These are phyloP conservation scores for Yamadazyma songkhlaensis DNA, from an alignment of 1,139 yeast genomes.

Conservation along the genomic window DNA sequence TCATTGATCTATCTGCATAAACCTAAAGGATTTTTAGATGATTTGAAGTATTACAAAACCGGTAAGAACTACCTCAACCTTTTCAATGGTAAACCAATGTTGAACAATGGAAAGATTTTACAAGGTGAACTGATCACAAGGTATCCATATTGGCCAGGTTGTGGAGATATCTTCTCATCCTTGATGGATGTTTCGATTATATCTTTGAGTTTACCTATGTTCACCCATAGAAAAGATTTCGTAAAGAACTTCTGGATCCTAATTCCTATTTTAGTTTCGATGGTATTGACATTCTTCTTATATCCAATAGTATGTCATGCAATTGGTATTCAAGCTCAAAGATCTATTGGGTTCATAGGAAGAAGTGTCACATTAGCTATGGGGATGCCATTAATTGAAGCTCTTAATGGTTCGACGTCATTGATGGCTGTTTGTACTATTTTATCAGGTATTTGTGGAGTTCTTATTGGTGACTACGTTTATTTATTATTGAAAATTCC, in stretches of 20 bases:
- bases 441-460: slow-evolving; percentile 75
- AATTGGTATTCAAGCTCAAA: slow-evolving; percentile 56
- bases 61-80: slow-evolving; percentile 64
- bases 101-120: slow-evolving; percentile 26
- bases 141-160: slow-evolving; percentile 65
- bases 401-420: slow-evolving; percentile 66
- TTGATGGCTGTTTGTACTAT: slow-evolving; percentile 80
- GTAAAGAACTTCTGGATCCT: slow-evolving; percentile 55
- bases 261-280: slow-evolving; percentile 58
- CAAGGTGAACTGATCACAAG: slow-evolving; percentile 20
- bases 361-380: slow-evolving; percentile 79
- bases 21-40: slow-evolving; percentile 46
- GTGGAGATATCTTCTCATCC: slow-evolving; percentile 71
- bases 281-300: slow-evolving; percentile 57
- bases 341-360: slow-evolving; percentile 75
- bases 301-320: slow-evolving; percentile 69
- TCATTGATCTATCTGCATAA: slow-evolving; percentile 49
- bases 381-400: slow-evolving; percentile 67
- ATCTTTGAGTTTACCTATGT: slow-evolving; percentile 75
- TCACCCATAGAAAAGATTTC: slow-evolving; percentile 65
- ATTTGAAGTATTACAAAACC: slow-evolving; percentile 58
- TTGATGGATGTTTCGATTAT: slow-evolving; percentile 77
- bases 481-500: slow-evolving; percentile 49
- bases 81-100: slow-evolving; percentile 39
- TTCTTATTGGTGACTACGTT: slow-evolving; percentile 56